These are phyloP conservation scores for Cystobasidium sp. DNA, from an alignment of 1,284 basidiomycete genomes.

Conservation along the genomic window DNA sequence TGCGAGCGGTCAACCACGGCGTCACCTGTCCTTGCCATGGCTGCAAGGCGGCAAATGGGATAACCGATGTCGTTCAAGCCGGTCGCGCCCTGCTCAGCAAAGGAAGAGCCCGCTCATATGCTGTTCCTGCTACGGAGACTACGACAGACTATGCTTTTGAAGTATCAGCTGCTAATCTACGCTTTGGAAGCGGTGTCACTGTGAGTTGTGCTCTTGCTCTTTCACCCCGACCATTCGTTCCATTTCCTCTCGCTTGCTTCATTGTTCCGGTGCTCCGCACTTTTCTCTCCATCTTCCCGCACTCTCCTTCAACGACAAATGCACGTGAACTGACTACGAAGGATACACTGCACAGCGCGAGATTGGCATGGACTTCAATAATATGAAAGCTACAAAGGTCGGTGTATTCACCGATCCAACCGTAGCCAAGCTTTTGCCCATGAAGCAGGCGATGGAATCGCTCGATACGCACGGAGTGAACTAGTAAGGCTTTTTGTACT, in stretches of 20 bases:
- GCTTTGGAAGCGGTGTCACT: conserved; percentile 57
- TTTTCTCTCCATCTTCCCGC: neutral
- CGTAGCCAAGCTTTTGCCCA: conserved; percentile 77
- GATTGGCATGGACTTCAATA: conserved; percentile 88
- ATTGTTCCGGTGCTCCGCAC: conserved; percentile 19
- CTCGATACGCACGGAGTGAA: conserved; percentile 71
- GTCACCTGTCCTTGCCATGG: conserved; percentile 44
- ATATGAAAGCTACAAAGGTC: conserved; percentile 84
- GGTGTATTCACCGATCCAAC: conserved; percentile 92
- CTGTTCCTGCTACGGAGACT: conserved; percentile 77
- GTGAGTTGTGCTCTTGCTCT: conserved; percentile 21
- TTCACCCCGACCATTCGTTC: neutral
- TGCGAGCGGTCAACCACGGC: conserved; percentile 44
- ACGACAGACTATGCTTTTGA: conserved; percentile 94
- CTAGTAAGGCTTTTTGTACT: conserved; percentile 43
- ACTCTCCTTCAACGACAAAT: neutral
- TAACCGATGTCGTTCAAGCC: conserved; percentile 34
- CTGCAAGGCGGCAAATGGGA: conserved; percentile 27
- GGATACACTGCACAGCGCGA: conserved; percentile 16
- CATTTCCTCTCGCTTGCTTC: conserved; percentile 15
- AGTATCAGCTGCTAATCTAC: conserved; percentile 86
- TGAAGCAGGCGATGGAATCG: conserved; percentile 71
- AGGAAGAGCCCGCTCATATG: conserved; percentile 56
- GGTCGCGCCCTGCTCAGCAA: conserved; percentile 40
- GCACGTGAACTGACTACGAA: neutral